Conservation (phyloP, 768 basidiomycete genomes). For the Lactarius psammicola region DNA sequence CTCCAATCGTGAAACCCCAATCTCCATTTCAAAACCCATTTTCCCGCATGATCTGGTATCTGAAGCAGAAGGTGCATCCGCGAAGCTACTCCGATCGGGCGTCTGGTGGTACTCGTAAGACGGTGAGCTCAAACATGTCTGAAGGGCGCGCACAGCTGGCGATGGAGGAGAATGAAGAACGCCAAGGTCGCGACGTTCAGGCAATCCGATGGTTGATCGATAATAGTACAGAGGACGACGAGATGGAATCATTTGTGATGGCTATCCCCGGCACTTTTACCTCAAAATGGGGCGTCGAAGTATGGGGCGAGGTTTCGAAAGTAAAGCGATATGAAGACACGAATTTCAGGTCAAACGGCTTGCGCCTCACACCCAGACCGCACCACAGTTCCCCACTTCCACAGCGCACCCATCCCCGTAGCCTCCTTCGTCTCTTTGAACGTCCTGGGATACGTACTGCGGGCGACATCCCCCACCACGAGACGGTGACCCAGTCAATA, state of each 20-base stretch:
- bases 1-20: not conserved
- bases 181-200: not conserved
- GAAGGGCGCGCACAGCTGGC: not conserved
- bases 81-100: not conserved
- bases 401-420: too few species aligned
- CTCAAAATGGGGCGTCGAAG: not conserved
- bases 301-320: not conserved
- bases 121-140: not conserved
- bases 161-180: not conserved
- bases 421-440: too few species aligned
- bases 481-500: too few species aligned
- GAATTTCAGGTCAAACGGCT: too few species aligned
- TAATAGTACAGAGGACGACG: not conserved
- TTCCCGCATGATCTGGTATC: not conserved
- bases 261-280: not conserved
- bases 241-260: not conserved
- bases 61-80: not conserved
- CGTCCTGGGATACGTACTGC: too few species aligned
- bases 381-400: not conserved
- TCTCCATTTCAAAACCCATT: not conserved
- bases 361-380: too few species aligned
- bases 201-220: not conserved
- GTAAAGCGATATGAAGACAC: not conserved
- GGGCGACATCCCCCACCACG: too few species aligned
- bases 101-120: not conserved